These are phyloP conservation scores for Nyssa sinensis DNA, from an alignment of 148 eudicot genomes.

Conservation along the genomic window DNA sequence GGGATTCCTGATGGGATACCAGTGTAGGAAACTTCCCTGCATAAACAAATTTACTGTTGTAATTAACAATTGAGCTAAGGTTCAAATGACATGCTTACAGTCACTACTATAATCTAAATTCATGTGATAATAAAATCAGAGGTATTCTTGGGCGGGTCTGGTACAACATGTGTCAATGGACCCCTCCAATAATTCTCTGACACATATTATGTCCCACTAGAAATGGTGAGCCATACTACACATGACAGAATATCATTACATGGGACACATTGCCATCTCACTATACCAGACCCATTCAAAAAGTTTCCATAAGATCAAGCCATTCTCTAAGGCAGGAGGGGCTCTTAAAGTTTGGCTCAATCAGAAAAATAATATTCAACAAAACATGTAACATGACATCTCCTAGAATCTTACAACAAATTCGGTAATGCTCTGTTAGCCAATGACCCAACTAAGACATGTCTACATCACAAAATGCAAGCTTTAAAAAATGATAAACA, in stretches of 20 bases:
- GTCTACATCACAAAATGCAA: no score
- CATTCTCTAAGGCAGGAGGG: background rate
- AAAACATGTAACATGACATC: background rate
- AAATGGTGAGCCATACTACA: no score
- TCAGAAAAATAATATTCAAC: background rate
- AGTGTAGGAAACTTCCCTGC: constrained; percentile 45
- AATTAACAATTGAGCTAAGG: background rate
- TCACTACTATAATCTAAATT: no score
- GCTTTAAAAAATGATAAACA: no score
- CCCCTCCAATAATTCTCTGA: no score
- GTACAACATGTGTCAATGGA: no score
- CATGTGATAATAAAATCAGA: no score
- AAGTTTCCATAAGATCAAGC: background rate
- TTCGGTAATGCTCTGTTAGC: background rate
- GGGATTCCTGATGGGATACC: constrained; percentile 39
- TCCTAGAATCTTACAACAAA: background rate
- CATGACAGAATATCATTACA: no score
- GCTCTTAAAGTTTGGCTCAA: background rate
- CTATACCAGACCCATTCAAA: no score
- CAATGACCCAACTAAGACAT: background rate
- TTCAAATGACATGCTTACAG: background rate
- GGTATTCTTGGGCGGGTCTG: no score
- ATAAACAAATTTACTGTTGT: background rate
- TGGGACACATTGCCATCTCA: no score
- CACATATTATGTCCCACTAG: no score